phyloP scores from a whole-genome alignment of 352 stramenopile genomes.

The Phytopythium oedochilum region DNA sequence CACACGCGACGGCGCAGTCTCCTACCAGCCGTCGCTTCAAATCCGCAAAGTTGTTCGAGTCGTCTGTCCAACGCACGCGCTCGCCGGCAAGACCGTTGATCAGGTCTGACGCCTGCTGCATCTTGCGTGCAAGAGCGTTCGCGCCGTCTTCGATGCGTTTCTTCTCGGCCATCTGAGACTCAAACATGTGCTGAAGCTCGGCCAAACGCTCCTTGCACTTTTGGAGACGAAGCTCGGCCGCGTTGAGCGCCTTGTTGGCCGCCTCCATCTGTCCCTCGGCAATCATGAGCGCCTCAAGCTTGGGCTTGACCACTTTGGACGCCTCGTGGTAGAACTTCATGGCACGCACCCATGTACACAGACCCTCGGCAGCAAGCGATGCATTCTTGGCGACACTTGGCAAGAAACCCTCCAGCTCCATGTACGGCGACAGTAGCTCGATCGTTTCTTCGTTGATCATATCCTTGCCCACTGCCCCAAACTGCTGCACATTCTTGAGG shows the following conservation, averaged over 20 bases:
- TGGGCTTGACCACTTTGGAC: slow-evolving; percentile 98
- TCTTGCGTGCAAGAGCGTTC: slow-evolving; percentile 94
- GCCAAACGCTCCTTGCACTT: slow-evolving; percentile 94
- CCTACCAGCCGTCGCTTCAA: slow-evolving; percentile 95
- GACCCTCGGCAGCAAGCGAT: slow-evolving; percentile 92
- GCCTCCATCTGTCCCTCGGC: slow-evolving; percentile 96
- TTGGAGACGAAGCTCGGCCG: slow-evolving; percentile 89
- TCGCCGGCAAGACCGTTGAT: slow-evolving; percentile 97
- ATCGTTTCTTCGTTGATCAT: slow-evolving; percentile 99
- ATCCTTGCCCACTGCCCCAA: slow-evolving; percentile 95
- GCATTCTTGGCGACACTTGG: slow-evolving; percentile 96
- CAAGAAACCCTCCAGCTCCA: slow-evolving; percentile 96
- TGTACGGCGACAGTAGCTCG: slow-evolving; percentile 95
- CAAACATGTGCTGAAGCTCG: slow-evolving; percentile 96
- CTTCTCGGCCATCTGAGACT: slow-evolving; percentile 97
- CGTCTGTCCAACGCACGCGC: slow-evolving; percentile 95
- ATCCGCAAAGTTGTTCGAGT: slow-evolving; percentile 97
- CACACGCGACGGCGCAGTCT: slow-evolving; percentile 96
- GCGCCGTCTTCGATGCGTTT: slow-evolving; percentile 96
- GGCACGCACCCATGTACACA: slow-evolving; percentile 96
- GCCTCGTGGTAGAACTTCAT: slow-evolving; percentile 99
- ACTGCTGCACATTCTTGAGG: slow-evolving; percentile 95
- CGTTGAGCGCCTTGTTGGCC: slow-evolving; percentile 93
- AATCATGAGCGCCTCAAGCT: slow-evolving; percentile 96
- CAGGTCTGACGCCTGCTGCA: slow-evolving; percentile 96